Base-by-base conservation (phyloP, 2,329 filamentous ascomycete genomes). In the Ceratocystis colombiana region DNA sequence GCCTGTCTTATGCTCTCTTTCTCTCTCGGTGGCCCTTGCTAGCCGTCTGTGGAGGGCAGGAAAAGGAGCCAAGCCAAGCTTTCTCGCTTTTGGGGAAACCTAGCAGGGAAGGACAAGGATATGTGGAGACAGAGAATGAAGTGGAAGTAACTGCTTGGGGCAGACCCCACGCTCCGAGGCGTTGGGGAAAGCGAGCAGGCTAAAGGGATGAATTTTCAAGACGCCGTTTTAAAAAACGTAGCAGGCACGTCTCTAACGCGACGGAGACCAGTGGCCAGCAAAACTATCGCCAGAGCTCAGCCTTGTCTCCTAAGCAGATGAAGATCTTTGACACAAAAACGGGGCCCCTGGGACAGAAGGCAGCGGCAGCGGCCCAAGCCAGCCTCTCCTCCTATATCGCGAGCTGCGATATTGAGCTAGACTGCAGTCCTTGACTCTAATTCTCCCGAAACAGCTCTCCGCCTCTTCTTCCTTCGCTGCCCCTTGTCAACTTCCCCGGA, bases 401-500 rank as follows among this genome's bases (percentile, higher is more conserved):
- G 0, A 33, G 53, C 53, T 30, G 15, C 25, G 53, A 7, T 57
- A 57, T 57, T 57, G 8, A 57, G n/a, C 37, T 41, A 22, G 10
- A n/a, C 50, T 25, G 50, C 50, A 55, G 8, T 2, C 12, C 50
- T 22, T 55, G 50, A 55, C 20, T 28, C 12, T 12, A 57, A 10
- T 57, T 57, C 53, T 57, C 53, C 53, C 25, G 7, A 57, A 57
- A 57, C 53, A 17, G 53, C 53, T 22, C 22, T 25, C 22, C 48
- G 22, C 10, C 5, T 55, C 50, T 48, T 25, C 20, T 53, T 53
- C 48, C 48, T 53, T 25, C 50, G 5, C 50, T 28, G 8, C 53
- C 53, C 59, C 59, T 20, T 61, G 59, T 41, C 59, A 15, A 62
- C 44, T 62, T 62, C 61, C 61, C 61, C 61, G 41, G 61, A 62